Evolutionary conservation across 352 stramenopile species (phyloP).

Genomic region (Peronospora belbahrii): DNA sequence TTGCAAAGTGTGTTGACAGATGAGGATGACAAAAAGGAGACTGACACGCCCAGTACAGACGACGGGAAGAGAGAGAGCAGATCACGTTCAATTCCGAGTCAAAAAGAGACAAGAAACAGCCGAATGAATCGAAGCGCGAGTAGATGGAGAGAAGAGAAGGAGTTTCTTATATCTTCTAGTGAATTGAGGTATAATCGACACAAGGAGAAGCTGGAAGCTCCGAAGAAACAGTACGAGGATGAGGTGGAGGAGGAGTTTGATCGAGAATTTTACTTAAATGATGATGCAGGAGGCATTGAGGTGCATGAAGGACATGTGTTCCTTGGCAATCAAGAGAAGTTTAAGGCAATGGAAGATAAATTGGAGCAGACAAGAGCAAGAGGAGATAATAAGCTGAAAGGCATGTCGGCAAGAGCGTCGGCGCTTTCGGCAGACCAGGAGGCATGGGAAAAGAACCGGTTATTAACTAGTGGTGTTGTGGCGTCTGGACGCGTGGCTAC

Average conservation of each 20-base stretch:
- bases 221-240: constrained; percentile 78
- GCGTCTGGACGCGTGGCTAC: constrained; percentile 59
- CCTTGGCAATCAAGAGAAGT: constrained; percentile 88
- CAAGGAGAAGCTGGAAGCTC: constrained; percentile 21
- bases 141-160: not conserved
- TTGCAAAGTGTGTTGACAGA: constrained; percentile 41
- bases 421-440: constrained; percentile 95
- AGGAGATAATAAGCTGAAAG: constrained; percentile 84
- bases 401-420: constrained; percentile 87
- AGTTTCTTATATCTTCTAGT: not conserved
- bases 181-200: not conserved
- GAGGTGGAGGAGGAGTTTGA: constrained; percentile 90
- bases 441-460: constrained; percentile 96
- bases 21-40: not conserved
- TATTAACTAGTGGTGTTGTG: constrained; percentile 93
- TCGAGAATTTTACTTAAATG: constrained; percentile 92
- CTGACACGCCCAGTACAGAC: constrained; percentile 30
- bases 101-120: not conserved
- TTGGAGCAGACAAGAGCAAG: constrained; percentile 71
- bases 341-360: constrained; percentile 85
- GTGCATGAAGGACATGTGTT: constrained; percentile 77
- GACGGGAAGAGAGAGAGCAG: constrained; percentile 34
- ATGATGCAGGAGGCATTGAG: constrained; percentile 70
- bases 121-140: no score
- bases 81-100: constrained; percentile 3